Percentiles rank a stretch among this genome's conserved stretches.
Conservation (phyloP, 2,329 filamentous ascomycete genomes). For the Aspergillus hortae region DNA sequence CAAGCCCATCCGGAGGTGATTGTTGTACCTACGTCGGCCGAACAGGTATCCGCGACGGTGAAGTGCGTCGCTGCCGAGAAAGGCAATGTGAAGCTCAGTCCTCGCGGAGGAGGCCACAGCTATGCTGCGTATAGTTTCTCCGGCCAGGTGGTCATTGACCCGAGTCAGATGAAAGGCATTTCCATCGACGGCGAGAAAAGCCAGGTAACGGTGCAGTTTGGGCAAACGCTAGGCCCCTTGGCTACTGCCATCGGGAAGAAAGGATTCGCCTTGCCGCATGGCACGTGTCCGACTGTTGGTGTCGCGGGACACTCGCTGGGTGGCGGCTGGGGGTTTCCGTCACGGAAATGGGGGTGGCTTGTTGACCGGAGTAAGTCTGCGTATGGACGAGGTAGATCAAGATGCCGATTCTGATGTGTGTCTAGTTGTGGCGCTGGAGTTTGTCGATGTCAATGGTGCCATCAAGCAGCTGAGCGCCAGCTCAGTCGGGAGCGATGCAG, state of each 20-base stretch:
- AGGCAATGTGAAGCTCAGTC: constrained; percentile 4
- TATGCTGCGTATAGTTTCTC: constrained; percentile 8
- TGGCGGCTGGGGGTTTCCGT: constrained; percentile 5
- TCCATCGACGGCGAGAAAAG: neutral
- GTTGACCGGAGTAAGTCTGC: constrained; percentile 5
- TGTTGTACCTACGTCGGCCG: constrained; percentile 1
- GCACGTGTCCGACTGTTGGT: constrained; percentile 5
- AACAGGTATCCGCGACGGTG: constrained; percentile 5
- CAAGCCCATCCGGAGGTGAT: constrained; percentile 2
- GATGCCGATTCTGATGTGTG: neutral
- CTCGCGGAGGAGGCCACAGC: constrained; percentile 7
- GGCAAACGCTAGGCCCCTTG: constrained; percentile 2
- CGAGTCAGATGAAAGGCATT: constrained; percentile 3
- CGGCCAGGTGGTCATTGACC: constrained; percentile 3
- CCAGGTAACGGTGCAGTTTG: constrained; percentile 1
- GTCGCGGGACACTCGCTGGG: constrained; percentile 6
- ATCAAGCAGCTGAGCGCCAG: constrained; percentile 1
- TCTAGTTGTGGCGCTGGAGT: constrained; percentile 5
- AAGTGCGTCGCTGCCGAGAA: constrained; percentile 5
- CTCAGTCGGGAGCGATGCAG: constrained; percentile 1
- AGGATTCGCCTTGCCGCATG: constrained; percentile 6
- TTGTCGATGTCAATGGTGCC: constrained; percentile 1
- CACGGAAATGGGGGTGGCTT: constrained; percentile 9
- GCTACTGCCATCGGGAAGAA: constrained; percentile 3
- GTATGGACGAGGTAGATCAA: too few species aligned